phyloP scores from a whole-genome alignment of 768 basidiomycete species.

The Trichaptum fuscoviolaceum region DNA sequence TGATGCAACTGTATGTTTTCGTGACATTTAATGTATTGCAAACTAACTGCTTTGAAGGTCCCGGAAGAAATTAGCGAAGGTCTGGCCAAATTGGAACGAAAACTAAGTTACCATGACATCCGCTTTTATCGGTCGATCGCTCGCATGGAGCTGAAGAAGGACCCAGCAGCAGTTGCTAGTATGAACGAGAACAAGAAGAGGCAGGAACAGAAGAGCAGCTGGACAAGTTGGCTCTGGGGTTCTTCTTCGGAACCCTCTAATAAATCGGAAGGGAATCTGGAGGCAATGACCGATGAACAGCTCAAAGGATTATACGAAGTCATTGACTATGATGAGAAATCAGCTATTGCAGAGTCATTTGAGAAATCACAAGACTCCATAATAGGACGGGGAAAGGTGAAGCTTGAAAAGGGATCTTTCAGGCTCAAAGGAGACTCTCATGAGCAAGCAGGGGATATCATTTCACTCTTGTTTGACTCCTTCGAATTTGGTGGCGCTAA shows the following conservation, averaged over 20 bases:
- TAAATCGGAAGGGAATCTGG: conserved; percentile 45
- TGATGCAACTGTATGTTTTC: conserved; percentile 44
- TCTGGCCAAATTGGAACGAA: conserved; percentile 54
- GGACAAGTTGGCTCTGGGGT: conserved; percentile 83
- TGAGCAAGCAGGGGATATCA: conserved; percentile 57
- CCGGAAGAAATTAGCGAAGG: conserved; percentile 11
- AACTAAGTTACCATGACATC: conserved; percentile 89
- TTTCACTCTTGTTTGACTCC: conserved; percentile 81
- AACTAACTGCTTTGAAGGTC: not conserved
- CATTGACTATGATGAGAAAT: conserved; percentile 88
- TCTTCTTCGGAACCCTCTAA: conserved; percentile 34
- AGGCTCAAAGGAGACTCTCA: conserved; percentile 74
- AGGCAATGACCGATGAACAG: conserved; percentile 84
- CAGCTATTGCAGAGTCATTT: conserved; percentile 62
- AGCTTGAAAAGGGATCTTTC: conserved; percentile 85
- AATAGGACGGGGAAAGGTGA: conserved; percentile 67
- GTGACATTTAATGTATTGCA: not conserved
- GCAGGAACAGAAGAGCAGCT: conserved; percentile 44
- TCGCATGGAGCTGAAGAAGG: conserved; percentile 81
- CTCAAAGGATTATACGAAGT: conserved; percentile 84
- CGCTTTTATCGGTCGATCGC: conserved; percentile 97
- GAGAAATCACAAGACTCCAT: conserved; percentile 75
- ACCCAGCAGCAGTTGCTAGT: conserved; percentile 62
- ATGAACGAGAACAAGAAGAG: conserved; percentile 63
- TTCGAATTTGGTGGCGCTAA: conserved; percentile 84